Conservation (phyloP, 2,329 filamentous ascomycete genomes). For the Calonectria crousiana region DNA sequence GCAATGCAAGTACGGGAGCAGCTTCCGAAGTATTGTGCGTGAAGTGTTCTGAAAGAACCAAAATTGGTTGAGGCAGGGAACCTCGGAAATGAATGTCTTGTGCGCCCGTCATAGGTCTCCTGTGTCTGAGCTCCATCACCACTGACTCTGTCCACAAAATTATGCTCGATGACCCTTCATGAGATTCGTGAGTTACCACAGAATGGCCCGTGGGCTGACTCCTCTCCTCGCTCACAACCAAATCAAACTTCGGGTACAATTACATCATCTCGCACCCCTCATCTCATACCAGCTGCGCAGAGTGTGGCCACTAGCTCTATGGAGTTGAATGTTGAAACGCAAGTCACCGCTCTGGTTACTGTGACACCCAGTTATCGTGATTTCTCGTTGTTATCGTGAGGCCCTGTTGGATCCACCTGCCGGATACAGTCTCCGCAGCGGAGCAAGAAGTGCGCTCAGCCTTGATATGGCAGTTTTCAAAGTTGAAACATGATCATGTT, state of each 20-base stretch:
- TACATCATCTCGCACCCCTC: not conserved
- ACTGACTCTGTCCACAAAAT: not conserved
- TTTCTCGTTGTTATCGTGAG: not conserved
- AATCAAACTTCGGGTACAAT: not conserved
- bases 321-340: not conserved
- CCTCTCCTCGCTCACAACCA: not conserved
- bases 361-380: not conserved
- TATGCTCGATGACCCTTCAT: not conserved
- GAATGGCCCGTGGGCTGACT: not conserved
- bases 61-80: not conserved
- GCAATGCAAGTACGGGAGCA: not conserved
- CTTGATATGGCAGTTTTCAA: not conserved
- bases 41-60: not conserved
- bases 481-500: not conserved
- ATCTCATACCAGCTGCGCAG: not conserved
- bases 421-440: not conserved
- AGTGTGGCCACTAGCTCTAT: not conserved
- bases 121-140: not conserved
- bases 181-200: no score
- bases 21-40: not conserved
- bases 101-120: not conserved
- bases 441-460: not conserved
- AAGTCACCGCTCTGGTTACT: not conserved
- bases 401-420: not conserved
- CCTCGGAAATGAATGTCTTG: not conserved